Evolutionary conservation across 73 alveolate genomes (phyloP), one percentile per base, ranked within the genome.

Genomic region (Stentor coeruleus): DNA sequence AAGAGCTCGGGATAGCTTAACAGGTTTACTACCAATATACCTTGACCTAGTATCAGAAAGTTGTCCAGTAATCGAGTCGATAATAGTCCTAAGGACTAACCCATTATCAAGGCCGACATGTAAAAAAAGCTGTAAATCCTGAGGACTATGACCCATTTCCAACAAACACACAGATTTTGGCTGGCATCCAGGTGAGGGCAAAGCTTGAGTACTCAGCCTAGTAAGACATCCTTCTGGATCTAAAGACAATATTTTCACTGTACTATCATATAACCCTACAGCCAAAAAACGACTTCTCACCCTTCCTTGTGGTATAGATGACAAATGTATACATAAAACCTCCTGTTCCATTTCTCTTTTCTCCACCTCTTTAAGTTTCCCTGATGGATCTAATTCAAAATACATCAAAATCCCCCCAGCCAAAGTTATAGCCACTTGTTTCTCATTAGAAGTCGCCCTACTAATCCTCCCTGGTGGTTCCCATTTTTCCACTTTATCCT

Each of bases 71-170:
- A 98, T 96, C 76, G 89, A 30, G 84, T 96, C 99, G 38, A 97
- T 96, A 38, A 92, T 87, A 57, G 99, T 95, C 87, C 98, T 91
- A 26, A 97, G 93, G 76, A 96, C 87, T 33, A 96, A 91, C 2
- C 99, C 99, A 91, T 93, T 97, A 4, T 82, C 87, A 74, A 96
- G 90, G 30, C 99, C 99, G 33, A 97, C 95, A 81, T 93, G 97
- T 84, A 97, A 84, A 79, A 76, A 93, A 39, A 96, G 84, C 76
- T 79, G 40, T 40, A 6, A 26, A 11, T 39, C 49, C 31, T 81
- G 84, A 3, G 79, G 81, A 60, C 82, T 33, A 74, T 86, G 81
- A 77, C 76, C 90, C 93, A 97, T 93, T 85, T 94, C 98, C 86
- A 97, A 81, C 39, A 96, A 87, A 73, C 98, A 93, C 4, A 94